Evolutionary conservation across 2,329 filamentous ascomycete species (phyloP).

Genomic region (Colletotrichum limetticola): DNA sequence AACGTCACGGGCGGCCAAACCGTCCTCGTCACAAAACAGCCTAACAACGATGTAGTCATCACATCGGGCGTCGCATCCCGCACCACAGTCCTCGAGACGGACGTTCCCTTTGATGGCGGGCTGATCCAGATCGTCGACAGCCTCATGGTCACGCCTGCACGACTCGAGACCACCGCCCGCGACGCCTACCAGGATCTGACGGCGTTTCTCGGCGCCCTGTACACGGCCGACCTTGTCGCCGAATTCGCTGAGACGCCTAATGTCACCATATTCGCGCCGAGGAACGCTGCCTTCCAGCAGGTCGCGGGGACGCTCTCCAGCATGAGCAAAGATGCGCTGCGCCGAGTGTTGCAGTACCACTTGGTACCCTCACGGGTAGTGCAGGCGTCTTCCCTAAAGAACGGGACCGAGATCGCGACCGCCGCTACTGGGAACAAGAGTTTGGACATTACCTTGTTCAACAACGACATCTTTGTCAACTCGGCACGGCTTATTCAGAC

Average conservation of each 20-base stretch:
- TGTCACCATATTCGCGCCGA: conserved; percentile 33
- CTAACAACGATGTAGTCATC: conserved; percentile 43
- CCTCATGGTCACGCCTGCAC: conserved; percentile 57
- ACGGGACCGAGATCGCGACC: conserved; percentile 17
- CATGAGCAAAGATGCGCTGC: conserved; percentile 19
- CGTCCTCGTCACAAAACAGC: conserved; percentile 57
- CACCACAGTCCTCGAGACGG: conserved; percentile 52
- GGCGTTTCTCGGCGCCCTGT: conserved; percentile 34
- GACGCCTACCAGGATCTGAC: conserved; percentile 34
- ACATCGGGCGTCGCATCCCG: conserved; percentile 51
- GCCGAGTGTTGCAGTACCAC: conserved; percentile 33
- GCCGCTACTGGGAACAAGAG: neutral
- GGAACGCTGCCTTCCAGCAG: conserved; percentile 31
- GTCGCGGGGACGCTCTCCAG: conserved; percentile 17
- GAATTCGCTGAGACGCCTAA: conserved; percentile 33
- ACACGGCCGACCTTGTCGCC: conserved; percentile 26
- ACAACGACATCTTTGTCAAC: conserved; percentile 61
- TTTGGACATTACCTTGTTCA: conserved; percentile 28
- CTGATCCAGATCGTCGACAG: conserved; percentile 64
- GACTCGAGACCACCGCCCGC: conserved; percentile 30
- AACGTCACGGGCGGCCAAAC: conserved; percentile 62
- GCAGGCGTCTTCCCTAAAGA: conserved; percentile 12
- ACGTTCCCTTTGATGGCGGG: conserved; percentile 60
- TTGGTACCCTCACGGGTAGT: conserved; percentile 23
- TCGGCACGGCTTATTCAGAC: conserved; percentile 60